Conservation (phyloP, 2,329 filamentous ascomycete genomes). For the Leptosphaerulina australis region DNA sequence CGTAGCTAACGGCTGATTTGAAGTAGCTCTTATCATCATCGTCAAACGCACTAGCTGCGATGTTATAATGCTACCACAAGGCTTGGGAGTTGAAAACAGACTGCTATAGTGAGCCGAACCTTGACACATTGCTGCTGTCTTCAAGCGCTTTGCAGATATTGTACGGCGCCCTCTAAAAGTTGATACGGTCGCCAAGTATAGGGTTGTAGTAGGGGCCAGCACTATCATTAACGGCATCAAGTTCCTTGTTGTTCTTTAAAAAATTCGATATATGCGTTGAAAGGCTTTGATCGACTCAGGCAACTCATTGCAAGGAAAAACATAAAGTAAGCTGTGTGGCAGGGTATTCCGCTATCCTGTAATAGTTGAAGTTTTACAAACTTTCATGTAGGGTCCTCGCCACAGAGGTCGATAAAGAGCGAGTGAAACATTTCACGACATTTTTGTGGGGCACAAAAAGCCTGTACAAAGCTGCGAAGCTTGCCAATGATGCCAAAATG, state of each 20-base stretch:
- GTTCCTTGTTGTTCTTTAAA: background rate
- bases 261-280: background rate
- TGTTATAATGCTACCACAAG: background rate
- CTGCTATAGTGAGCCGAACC: background rate
- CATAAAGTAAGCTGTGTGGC: too few species aligned
- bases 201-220: background rate
- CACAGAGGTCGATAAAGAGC: background rate
- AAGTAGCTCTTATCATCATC: background rate
- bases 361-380: background rate
- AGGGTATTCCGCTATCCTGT: conserved; percentile 13
- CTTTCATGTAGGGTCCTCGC: background rate
- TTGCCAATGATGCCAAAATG: background rate
- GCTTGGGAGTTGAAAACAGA: background rate
- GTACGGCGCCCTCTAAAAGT: conserved; percentile 2
- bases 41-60: background rate
- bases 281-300: conserved; percentile 10
- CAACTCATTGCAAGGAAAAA: conserved; percentile 14
- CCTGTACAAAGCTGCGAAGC: background rate
- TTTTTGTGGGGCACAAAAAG: background rate
- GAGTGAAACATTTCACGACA: background rate
- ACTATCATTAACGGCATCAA: background rate
- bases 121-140: background rate
- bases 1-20: background rate
- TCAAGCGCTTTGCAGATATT: background rate
- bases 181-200: conserved; percentile 4